phyloP scores from a whole-genome alignment of 345 rosid species.

The Eucalyptus grandis region DNA sequence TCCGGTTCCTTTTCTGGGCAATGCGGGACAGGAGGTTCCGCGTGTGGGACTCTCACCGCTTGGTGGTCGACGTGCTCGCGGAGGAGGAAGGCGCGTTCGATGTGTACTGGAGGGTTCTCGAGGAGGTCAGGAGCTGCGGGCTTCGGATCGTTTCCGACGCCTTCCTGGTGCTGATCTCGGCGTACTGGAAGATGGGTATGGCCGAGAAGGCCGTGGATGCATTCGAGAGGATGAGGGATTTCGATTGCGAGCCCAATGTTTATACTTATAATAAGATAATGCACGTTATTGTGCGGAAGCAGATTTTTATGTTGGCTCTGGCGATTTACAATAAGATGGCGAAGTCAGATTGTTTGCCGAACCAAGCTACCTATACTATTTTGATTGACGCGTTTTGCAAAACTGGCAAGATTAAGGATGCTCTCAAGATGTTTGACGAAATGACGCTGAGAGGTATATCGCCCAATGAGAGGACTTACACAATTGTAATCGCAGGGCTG shows the following conservation, averaged over 20 bases:
- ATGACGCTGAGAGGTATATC: constrained; percentile 43
- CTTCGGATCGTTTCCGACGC: constrained; percentile 25
- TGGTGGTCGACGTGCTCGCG: constrained; percentile 29
- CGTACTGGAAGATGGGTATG: constrained; percentile 41
- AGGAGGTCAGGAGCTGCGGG: constrained; percentile 29
- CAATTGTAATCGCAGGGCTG: constrained; percentile 49
- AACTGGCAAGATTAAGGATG: constrained; percentile 35
- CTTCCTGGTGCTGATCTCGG: constrained; percentile 44
- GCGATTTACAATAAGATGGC: constrained; percentile 59
- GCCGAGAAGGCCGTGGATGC: constrained; percentile 62
- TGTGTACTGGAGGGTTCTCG: constrained; percentile 48
- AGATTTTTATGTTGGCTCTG: constrained; percentile 39
- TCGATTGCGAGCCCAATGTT: constrained; percentile 59
- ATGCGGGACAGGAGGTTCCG: constrained; percentile 36
- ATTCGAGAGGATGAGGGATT: constrained; percentile 62
- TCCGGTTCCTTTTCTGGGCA: constrained; percentile 85
- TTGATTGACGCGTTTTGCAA: constrained; percentile 57
- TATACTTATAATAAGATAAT: constrained; percentile 45
- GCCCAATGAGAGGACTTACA: constrained; percentile 41
- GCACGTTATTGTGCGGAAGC: constrained; percentile 20
- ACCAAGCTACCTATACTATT: constrained; percentile 37
- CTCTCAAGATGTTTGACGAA: constrained; percentile 72
- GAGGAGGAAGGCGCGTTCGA: constrained; percentile 33
- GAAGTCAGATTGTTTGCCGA: constrained; percentile 46
- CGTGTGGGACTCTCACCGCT: constrained; percentile 7